These are phyloP conservation scores for Vishniacozyma victoriae DNA, from an alignment of 768 basidiomycete species.

Conservation along the genomic window DNA sequence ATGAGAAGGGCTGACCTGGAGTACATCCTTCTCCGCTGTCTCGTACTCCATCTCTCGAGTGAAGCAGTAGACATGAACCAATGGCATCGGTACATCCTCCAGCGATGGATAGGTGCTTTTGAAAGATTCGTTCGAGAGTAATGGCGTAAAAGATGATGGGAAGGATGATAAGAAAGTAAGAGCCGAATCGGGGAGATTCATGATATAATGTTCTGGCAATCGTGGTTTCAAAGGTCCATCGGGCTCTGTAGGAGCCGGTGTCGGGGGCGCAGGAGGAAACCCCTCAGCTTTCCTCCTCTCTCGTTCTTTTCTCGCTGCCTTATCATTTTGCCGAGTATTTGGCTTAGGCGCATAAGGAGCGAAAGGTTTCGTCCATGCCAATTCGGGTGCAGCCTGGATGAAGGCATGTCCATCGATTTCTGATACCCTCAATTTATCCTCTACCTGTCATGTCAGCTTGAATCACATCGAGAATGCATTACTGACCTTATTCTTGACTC, in stretches of 20 bases:
- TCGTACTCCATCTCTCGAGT: conserved; percentile 70
- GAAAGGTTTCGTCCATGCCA: conserved; percentile 63
- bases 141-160: conserved; percentile 59
- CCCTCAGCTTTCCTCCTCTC: too few relatives aligned
- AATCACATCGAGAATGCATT: not conserved
- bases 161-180: conserved; percentile 85
- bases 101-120: conserved; percentile 46
- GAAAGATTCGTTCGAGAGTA: conserved; percentile 44
- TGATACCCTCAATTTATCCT: conserved; percentile 61
- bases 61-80: conserved; percentile 95
- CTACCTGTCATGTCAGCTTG: conserved; percentile 54
- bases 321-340: conserved; percentile 50
- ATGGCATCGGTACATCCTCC: conserved; percentile 61
- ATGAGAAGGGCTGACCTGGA: conserved; percentile 56
- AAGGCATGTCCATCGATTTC: conserved; percentile 85
- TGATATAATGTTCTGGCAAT: conserved; percentile 69
- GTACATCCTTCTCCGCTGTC: conserved; percentile 70
- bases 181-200: conserved; percentile 94
- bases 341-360: conserved; percentile 45
- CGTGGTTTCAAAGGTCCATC: not conserved
- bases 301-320: conserved; percentile 9
- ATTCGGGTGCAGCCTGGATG: conserved; percentile 58
- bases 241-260: too few relatives aligned
- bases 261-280: too few relatives aligned
- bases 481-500: conserved; percentile 65